Conservation (phyloP, 495 filamentous ascomycete genomes). For the Letharia lupina region DNA sequence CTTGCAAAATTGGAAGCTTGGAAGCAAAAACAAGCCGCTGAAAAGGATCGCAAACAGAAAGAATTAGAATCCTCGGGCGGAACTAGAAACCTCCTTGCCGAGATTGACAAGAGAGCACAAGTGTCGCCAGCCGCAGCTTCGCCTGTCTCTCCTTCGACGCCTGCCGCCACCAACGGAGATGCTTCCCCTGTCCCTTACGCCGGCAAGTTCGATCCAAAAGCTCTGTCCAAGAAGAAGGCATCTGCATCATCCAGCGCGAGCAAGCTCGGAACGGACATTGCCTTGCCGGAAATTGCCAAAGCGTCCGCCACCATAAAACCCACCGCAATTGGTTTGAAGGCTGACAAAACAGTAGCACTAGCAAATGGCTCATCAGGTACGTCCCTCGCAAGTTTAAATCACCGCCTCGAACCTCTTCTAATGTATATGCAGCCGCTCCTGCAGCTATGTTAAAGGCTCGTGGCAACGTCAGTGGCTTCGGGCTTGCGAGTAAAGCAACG, state of each 20-base stretch:
- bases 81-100: slow-evolving; percentile 59
- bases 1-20: slow-evolving; percentile 81
- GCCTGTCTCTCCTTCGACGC: slow-evolving; percentile 49
- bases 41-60: slow-evolving; percentile 68
- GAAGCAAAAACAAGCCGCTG: slow-evolving; percentile 79
- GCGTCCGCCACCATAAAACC: slow-evolving; percentile 38
- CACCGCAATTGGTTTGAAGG: slow-evolving; percentile 40
- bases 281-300: slow-evolving; percentile 50
- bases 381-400: slow-evolving; percentile 8
- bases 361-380: slow-evolving; percentile 41
- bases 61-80: slow-evolving; percentile 53
- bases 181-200: slow-evolving; percentile 50
- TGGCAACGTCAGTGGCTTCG: slow-evolving; percentile 75
- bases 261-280: slow-evolving; percentile 54
- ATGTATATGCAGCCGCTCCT: slow-evolving; percentile 23
- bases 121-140: slow-evolving; percentile 44
- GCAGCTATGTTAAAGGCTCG: slow-evolving; percentile 45
- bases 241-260: slow-evolving; percentile 35
- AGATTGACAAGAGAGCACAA: slow-evolving; percentile 65
- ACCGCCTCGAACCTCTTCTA: slow-evolving; percentile 16
- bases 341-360: slow-evolving; percentile 45
- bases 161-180: slow-evolving; percentile 32
- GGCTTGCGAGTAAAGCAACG: slow-evolving; percentile 56
- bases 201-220: slow-evolving; percentile 85
- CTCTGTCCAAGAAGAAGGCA: slow-evolving; percentile 65